Evolutionary conservation across 345 rosid genomes (phyloP).

Genomic region (Citrus mangshanensis): DNA sequence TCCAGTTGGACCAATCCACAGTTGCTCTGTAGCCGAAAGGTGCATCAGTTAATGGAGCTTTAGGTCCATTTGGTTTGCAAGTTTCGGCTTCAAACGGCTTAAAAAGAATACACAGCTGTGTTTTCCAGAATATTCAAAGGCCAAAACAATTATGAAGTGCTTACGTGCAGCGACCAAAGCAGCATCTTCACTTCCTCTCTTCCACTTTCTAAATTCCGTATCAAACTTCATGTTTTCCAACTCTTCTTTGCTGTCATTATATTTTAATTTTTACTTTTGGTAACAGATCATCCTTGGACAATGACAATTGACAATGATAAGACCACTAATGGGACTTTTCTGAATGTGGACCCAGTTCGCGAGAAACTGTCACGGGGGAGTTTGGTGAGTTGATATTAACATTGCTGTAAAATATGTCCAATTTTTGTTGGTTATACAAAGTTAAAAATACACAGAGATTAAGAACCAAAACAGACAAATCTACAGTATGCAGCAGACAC

Average conservation of each 20-base stretch:
- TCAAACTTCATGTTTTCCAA: not conserved
- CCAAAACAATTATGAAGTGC: conserved; percentile 43
- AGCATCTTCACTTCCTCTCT: conserved; percentile 17
- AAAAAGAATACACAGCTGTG: conserved; percentile 58
- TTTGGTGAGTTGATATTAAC: conserved; percentile 24
- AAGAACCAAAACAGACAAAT: not conserved
- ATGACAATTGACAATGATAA: conserved; percentile 26
- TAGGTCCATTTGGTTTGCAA: conserved; percentile 79
- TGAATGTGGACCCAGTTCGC: conserved; percentile 34
- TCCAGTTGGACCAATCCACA: conserved; percentile 55
- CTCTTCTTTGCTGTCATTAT: not conserved
- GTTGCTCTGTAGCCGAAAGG: conserved; percentile 42
- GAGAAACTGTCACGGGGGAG: conserved; percentile 35
- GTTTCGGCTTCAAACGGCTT: conserved; percentile 56
- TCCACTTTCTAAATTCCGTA: not conserved
- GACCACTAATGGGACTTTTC: conserved; percentile 31
- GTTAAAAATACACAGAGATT: not conserved
- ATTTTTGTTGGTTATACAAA: not conserved
- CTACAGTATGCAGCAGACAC: not conserved
- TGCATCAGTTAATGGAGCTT: conserved; percentile 38
- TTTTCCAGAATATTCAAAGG: conserved; percentile 26
- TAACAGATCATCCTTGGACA: conserved; percentile 17
- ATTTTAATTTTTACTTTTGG: too few relatives aligned
- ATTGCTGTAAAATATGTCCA: not conserved
- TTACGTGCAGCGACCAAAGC: conserved; percentile 87